Percentiles rank a stretch among this genome's conserved stretches.
These are phyloP conservation scores for Fusarium sp. DNA, from an alignment of 2,329 filamentous ascomycete genomes.

Conservation along the genomic window DNA sequence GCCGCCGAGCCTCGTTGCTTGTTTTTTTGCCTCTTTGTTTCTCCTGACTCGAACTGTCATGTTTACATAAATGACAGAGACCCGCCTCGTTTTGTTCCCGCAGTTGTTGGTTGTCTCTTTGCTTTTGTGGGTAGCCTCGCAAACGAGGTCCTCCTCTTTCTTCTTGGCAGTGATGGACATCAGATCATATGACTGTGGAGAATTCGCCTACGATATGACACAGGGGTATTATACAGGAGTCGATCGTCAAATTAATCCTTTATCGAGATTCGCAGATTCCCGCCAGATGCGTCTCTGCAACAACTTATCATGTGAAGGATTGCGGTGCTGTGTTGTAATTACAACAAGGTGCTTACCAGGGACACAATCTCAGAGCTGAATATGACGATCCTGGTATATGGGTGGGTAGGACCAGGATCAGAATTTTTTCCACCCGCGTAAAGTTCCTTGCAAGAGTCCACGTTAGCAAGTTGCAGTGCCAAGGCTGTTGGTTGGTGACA, in stretches of 20 bases:
- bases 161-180: neutral
- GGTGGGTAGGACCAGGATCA: slow-evolving; percentile 5
- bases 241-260: neutral
- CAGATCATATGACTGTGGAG: neutral
- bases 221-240: neutral
- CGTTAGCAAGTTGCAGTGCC: neutral
- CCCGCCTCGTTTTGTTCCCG: neutral
- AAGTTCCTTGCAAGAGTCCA: neutral
- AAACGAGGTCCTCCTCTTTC: neutral
- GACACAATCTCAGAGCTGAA: neutral
- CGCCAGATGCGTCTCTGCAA: neutral
- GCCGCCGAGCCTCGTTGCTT: neutral
- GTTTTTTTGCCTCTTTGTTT: neutral
- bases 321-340: neutral
- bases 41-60: neutral
- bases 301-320: neutral
- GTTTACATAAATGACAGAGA: neutral
- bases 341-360: neutral
- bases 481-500: neutral
- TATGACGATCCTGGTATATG: neutral
- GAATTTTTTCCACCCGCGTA: neutral
- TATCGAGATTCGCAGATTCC: neutral
- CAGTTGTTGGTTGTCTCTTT: neutral
- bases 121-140: neutral
- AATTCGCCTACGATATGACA: neutral